Evolutionary conservation across 768 basidiomycete species (phyloP).

Genomic region (Lactifluus rugatus): DNA sequence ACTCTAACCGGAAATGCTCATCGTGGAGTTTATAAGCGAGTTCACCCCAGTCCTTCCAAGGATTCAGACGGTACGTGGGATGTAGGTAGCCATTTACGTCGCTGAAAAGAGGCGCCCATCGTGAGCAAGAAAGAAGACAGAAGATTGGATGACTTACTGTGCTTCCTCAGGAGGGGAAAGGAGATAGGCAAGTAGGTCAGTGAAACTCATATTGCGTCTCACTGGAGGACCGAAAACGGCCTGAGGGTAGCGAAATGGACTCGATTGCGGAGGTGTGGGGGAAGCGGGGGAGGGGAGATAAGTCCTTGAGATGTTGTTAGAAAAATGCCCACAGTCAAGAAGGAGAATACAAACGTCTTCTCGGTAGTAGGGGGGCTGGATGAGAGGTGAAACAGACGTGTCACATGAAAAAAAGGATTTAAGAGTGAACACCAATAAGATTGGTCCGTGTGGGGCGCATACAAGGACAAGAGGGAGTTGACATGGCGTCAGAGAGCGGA

Average conservation of each 20-base stretch:
- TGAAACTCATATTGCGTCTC: constrained; percentile 50
- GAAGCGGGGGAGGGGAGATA: constrained; percentile 23
- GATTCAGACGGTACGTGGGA: constrained; percentile 16
- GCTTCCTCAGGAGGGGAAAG: constrained; percentile 63
- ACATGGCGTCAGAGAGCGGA: constrained; percentile 3
- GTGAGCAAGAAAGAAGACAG: neutral
- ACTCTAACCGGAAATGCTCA: constrained; percentile 76
- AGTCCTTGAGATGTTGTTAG: neutral
- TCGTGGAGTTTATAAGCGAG: constrained; percentile 61
- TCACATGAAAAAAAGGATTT: neutral
- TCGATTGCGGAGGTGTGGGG: constrained; percentile 25
- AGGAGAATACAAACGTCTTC: constrained; percentile 11
- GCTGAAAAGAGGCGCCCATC: neutral
- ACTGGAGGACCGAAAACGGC: constrained; percentile 34
- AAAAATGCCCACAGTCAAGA: neutral
- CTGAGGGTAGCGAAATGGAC: constrained; percentile 16
- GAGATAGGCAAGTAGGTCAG: constrained; percentile 59
- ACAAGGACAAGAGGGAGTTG: neutral
- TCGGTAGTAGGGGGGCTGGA: constrained; percentile 8
- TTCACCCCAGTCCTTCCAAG: constrained; percentile 68
- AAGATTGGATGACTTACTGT: constrained; percentile 24
- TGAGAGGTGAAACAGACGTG: neutral
- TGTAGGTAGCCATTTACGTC: constrained; percentile 4
- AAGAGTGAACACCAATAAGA: no score
- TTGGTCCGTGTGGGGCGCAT: neutral